A percentile compares a stretch with the other conserved stretches of the same genome.
Conservation (phyloP, 2,329 filamentous ascomycete genomes). For the Rosellinia necatrix region DNA sequence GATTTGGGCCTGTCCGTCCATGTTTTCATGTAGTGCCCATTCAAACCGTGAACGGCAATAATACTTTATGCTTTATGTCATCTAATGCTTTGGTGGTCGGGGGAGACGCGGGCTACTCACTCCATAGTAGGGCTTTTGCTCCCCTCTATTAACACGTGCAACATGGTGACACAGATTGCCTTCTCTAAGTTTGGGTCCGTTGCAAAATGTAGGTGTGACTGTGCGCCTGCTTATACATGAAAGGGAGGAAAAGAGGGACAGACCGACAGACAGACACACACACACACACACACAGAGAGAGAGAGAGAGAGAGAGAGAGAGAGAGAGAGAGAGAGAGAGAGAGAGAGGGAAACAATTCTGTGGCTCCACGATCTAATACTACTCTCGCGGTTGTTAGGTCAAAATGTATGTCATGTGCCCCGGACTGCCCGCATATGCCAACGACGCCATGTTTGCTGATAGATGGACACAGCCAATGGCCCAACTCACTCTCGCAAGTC, state of each 20-base stretch:
- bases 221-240: no score
- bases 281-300: no score
- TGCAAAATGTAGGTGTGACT: no score
- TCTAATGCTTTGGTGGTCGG: not conserved
- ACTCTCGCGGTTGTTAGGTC: not conserved
- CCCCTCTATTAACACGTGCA: not conserved
- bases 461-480: not conserved
- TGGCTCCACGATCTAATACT: no score
- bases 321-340: no score
- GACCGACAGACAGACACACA: no score
- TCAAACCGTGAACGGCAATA: conserved; percentile 5
- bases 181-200: not conserved
- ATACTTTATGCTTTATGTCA: not conserved
- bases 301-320: no score
- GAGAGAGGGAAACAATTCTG: no score
- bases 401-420: not conserved
- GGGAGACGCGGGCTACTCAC: not conserved
- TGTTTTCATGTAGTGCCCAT: conserved; percentile 6
- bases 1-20: not conserved
- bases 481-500: not conserved
- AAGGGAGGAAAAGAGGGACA: no score
- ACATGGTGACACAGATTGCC: not conserved
- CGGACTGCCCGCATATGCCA: not conserved
- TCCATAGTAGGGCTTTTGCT: not conserved
- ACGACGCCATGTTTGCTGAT: not conserved